These are phyloP conservation scores for Cytospora leucostoma DNA, from an alignment of 2,329 filamentous ascomycete species.

Conservation along the genomic window DNA sequence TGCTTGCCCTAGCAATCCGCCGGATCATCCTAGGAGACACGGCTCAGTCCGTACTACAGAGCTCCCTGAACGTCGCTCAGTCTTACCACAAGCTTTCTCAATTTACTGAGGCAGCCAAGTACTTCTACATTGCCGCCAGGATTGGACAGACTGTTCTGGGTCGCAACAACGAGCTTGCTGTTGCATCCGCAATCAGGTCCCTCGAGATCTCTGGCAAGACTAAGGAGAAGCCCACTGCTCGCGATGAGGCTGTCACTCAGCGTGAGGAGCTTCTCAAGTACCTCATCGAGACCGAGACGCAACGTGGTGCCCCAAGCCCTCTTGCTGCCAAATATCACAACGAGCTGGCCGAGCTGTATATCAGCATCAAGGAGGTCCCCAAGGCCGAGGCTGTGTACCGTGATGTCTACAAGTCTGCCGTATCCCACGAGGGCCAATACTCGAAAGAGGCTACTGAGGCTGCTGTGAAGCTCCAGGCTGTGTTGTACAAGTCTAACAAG, in stretches of 20 bases:
- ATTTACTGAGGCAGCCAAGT: conserved; percentile 26
- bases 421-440: conserved; percentile 25
- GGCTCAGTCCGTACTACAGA: conserved; percentile 24
- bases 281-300: conserved; percentile 28
- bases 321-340: conserved; percentile 28
- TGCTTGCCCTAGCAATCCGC: conserved; percentile 23
- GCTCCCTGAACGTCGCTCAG: conserved; percentile 26
- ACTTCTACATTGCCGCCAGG: conserved; percentile 28
- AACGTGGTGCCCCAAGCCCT: conserved; percentile 25
- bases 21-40: conserved; percentile 21
- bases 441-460: conserved; percentile 24
- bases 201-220: conserved; percentile 23
- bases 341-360: conserved; percentile 29
- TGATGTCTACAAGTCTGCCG: conserved; percentile 25
- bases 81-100: conserved; percentile 26
- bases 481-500: conserved; percentile 26
- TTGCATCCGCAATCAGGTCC: conserved; percentile 23
- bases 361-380: conserved; percentile 26
- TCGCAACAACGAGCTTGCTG: conserved; percentile 25
- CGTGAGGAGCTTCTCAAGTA: conserved; percentile 30
- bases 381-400: conserved; percentile 28
- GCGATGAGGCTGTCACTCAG: conserved; percentile 26
- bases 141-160: conserved; percentile 25
- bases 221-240: conserved; percentile 24
- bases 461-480: conserved; percentile 28